These are phyloP conservation scores for Peronospora belbahrii DNA, from an alignment of 352 stramenopile genomes.

Conservation along the genomic window DNA sequence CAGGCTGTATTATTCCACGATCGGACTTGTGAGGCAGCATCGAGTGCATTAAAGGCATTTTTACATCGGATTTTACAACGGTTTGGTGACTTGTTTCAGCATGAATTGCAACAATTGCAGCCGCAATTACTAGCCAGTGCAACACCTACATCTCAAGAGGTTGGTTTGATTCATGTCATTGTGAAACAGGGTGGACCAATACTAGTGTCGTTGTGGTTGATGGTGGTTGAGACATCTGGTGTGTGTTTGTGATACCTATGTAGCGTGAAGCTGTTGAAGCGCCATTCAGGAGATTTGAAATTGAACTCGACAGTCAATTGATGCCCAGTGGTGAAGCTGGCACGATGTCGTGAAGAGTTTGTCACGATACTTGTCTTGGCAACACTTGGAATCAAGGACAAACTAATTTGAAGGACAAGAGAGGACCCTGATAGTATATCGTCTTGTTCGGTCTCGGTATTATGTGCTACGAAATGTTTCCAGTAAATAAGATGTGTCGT, in stretches of 20 bases:
- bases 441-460: conserved; percentile 5
- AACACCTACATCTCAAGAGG: conserved; percentile 28
- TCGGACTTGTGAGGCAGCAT: conserved; percentile 41
- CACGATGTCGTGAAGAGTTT: background rate
- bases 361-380: conserved; percentile 8
- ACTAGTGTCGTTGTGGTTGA: too few species aligned
- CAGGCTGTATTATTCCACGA: conserved; percentile 78
- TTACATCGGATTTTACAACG: conserved; percentile 43
- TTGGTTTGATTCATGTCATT: too few species aligned
- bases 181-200: too few species aligned
- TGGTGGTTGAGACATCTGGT: too few species aligned
- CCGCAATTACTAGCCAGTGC: conserved; percentile 37
- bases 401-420: background rate
- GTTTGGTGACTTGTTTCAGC: conserved; percentile 38
- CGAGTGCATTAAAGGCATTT: conserved; percentile 43
- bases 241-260: too few species aligned
- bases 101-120: conserved; percentile 40
- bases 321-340: conserved; percentile 9
- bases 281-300: conserved; percentile 27
- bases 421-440: background rate
- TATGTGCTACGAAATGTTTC: conserved; percentile 6
- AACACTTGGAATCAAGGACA: too few species aligned
- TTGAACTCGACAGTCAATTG: conserved; percentile 27
- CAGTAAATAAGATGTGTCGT: conserved; percentile 27
- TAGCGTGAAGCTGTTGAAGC: conserved; percentile 31